phyloP scores from a whole-genome alignment of 352 stramenopile species.

The Phytophthora lateralis region DNA sequence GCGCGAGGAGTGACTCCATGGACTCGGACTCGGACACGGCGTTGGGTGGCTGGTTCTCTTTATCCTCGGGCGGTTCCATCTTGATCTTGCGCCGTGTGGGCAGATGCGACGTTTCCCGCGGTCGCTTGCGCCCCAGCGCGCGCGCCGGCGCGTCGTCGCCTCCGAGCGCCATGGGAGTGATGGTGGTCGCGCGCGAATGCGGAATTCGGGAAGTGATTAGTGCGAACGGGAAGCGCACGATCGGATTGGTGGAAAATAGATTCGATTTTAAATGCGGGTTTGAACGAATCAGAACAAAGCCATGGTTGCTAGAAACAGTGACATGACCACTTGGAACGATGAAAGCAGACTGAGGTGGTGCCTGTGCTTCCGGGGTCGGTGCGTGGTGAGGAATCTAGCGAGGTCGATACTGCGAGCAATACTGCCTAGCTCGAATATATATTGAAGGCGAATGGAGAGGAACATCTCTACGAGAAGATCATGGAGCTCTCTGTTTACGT shows the following conservation, averaged over 20 bases:
- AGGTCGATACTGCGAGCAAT: neutral
- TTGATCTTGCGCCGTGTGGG: constrained; percentile 36
- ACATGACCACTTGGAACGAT: neutral
- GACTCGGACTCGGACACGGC: neutral
- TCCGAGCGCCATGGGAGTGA: constrained; percentile 16
- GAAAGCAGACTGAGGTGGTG: neutral
- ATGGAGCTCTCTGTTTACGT: constrained; percentile 7
- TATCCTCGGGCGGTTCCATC: constrained; percentile 37
- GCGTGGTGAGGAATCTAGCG: constrained; percentile 1
- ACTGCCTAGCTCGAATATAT: constrained; percentile 2
- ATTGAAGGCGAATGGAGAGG: constrained; percentile 10
- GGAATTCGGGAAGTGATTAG: neutral
- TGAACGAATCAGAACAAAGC: neutral
- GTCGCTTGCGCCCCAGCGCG: constrained; percentile 32
- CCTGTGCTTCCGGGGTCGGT: constrained; percentile 1
- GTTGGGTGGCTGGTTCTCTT: constrained; percentile 48
- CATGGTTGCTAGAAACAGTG: neutral
- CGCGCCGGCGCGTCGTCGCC: constrained; percentile 7
- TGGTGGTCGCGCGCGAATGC: neutral
- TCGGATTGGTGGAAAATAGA: neutral
- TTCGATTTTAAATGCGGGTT: neutral
- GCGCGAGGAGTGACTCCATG: constrained; percentile 14
- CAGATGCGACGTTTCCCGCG: constrained; percentile 31
- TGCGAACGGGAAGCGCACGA: neutral
- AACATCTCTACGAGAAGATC: constrained; percentile 10